These are phyloP conservation scores for Zymoseptoria brevis DNA, from an alignment of 2,329 filamentous ascomycete genomes.

Conservation along the genomic window DNA sequence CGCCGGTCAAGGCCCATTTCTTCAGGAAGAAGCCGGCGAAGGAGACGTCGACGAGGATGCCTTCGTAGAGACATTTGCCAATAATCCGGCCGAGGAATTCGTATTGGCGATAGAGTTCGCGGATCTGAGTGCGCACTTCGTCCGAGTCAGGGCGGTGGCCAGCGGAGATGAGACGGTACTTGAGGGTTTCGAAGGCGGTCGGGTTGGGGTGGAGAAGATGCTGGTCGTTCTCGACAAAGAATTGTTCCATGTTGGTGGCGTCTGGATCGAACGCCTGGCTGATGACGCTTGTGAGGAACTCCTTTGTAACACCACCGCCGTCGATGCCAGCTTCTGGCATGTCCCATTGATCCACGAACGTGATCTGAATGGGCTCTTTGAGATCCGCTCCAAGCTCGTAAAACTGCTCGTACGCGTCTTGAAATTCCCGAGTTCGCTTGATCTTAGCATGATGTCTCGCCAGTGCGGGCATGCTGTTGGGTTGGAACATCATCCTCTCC, in stretches of 20 bases:
- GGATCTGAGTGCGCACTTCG: slow-evolving; percentile 7
- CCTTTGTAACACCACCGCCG: slow-evolving; percentile 93
- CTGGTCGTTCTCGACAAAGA: slow-evolving; percentile 79
- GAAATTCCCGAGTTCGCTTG: slow-evolving; percentile 67
- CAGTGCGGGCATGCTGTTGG: slow-evolving; percentile 33
- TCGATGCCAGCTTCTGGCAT: slow-evolving; percentile 88
- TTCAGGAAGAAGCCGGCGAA: slow-evolving; percentile 95
- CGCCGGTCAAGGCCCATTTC: slow-evolving; percentile 80
- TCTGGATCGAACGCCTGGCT: slow-evolving; percentile 69
- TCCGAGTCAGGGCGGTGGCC: slow-evolving; percentile 7
- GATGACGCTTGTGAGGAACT: slow-evolving; percentile 85
- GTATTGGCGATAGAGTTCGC: slow-evolving; percentile 58
- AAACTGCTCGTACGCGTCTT: slow-evolving; percentile 78
- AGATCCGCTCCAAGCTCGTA: slow-evolving; percentile 71
- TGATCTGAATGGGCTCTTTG: slow-evolving; percentile 94
- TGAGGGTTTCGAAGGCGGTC: slow-evolving; percentile 35
- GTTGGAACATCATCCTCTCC: slow-evolving; percentile 34
- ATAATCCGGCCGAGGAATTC: slow-evolving; percentile 90
- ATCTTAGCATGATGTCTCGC: slow-evolving; percentile 66
- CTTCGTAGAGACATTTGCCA: slow-evolving; percentile 95
- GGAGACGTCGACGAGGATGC: slow-evolving; percentile 83
- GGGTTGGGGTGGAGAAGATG: slow-evolving; percentile 88
- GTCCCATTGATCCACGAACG: slow-evolving; percentile 87
- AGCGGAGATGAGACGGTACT: slow-evolving; percentile 3
- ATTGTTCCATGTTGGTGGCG: slow-evolving; percentile 24